Conservation (phyloP, 2,329 filamentous ascomycete species). For the Cryoendolithus antarcticus region DNA sequence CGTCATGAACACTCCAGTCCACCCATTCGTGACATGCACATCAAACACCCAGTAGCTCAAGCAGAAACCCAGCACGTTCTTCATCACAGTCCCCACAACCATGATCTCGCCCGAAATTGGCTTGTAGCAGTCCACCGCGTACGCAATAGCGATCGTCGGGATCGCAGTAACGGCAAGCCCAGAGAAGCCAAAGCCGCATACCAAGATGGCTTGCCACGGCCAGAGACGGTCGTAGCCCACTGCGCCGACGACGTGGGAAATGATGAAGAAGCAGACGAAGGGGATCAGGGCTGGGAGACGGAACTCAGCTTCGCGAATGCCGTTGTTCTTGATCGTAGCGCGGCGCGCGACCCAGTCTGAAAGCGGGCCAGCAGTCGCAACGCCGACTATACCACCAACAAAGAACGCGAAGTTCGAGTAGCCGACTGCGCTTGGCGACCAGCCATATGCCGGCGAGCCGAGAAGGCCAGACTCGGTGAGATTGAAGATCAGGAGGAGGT, state of each 20-base stretch:
- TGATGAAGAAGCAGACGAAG: slow-evolving; percentile 38
- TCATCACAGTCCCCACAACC: slow-evolving; percentile 32
- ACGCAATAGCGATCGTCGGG: slow-evolving; percentile 32
- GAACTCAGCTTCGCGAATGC: slow-evolving; percentile 49
- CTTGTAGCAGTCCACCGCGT: slow-evolving; percentile 36
- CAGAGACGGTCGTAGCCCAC: slow-evolving; percentile 37
- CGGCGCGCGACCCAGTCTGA: slow-evolving; percentile 42
- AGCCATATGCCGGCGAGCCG: slow-evolving; percentile 29
- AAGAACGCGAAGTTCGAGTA: slow-evolving; percentile 39
- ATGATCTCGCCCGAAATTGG: slow-evolving; percentile 35
- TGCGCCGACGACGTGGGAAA: slow-evolving; percentile 37
- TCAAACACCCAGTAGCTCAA: slow-evolving; percentile 32
- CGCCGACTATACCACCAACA: slow-evolving; percentile 30
- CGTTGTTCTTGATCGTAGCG: slow-evolving; percentile 41
- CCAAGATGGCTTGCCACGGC: slow-evolving; percentile 37
- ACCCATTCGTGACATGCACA: slow-evolving; percentile 26
- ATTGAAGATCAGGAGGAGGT: slow-evolving; percentile 37
- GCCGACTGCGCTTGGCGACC: slow-evolving; percentile 32
- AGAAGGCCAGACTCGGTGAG: slow-evolving; percentile 38
- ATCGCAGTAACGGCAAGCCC: slow-evolving; percentile 31
- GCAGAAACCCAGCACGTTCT: slow-evolving; percentile 34
- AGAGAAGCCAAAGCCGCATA: slow-evolving; percentile 36
- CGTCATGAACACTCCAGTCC: slow-evolving; percentile 31
- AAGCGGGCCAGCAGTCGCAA: slow-evolving; percentile 40
- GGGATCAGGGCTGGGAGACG: slow-evolving; percentile 42